A percentile compares a stretch with the other conserved stretches of the same genome.
Conservation (phyloP, 495 filamentous ascomycete species). For the Filosporella fistucella region DNA sequence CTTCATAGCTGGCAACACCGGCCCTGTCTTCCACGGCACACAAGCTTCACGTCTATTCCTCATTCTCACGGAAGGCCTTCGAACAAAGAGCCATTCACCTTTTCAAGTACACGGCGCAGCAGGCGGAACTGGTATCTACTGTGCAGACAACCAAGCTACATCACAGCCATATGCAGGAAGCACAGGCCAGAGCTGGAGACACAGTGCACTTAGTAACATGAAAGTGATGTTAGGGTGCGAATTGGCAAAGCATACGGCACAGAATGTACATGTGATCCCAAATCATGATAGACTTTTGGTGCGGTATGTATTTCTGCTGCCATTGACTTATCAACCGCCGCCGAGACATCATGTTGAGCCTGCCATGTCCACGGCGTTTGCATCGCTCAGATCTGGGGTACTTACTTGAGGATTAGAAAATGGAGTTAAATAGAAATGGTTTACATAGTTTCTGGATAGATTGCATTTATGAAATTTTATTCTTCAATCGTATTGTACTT, state of each 20-base stretch:
- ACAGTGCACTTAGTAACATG: constrained; percentile 9
- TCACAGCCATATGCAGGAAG: constrained; percentile 2
- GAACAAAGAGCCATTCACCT: constrained; percentile 3
- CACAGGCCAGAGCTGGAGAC: constrained; percentile 5
- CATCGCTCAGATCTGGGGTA: constrained; percentile 1
- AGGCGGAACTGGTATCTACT: constrained; percentile 8
- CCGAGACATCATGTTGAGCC: constrained; percentile 9
- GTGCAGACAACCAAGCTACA: constrained; percentile 6
- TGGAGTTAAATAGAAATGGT: too few relatives aligned
- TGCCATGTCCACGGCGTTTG: background rate
- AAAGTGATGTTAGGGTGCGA: constrained; percentile 14
- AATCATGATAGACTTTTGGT: background rate
- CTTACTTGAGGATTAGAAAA: background rate
- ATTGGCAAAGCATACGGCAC: background rate
- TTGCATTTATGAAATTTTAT: too few relatives aligned
- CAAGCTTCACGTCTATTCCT: constrained; percentile 7
- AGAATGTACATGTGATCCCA: constrained; percentile 2
- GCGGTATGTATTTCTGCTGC: constrained; percentile 10
- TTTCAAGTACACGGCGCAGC: background rate
- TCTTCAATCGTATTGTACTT: too few relatives aligned
- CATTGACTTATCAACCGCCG: background rate
- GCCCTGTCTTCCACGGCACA: constrained; percentile 14
- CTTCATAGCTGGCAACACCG: background rate
- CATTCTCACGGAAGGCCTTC: constrained; percentile 9
- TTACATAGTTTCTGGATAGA: too few relatives aligned